These are phyloP conservation scores for Oryza officinalis DNA, from an alignment of 176 grass and related monocot genomes.

Conservation along the genomic window DNA sequence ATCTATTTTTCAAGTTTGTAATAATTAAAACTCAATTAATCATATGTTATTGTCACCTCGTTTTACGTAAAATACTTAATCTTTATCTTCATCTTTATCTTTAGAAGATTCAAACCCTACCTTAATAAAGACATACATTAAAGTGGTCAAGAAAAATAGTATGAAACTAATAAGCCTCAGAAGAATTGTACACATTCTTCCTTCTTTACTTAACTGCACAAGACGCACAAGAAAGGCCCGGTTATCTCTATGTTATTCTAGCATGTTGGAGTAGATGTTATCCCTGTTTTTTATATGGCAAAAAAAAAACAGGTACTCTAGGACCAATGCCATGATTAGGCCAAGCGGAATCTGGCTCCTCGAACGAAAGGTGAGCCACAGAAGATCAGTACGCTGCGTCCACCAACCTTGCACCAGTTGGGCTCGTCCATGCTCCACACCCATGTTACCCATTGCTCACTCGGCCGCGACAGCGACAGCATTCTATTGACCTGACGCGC, in stretches of 20 bases:
- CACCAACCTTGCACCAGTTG: neutral
- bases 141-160: slow-evolving; percentile 11
- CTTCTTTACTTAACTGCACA: neutral
- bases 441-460: slow-evolving; percentile 32
- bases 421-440: slow-evolving; percentile 27
- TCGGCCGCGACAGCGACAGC: slow-evolving; percentile 6
- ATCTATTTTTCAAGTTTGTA: too few species aligned
- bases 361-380: neutral
- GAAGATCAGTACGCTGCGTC: slow-evolving; percentile 24
- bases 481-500: neutral
- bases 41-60: too few species aligned
- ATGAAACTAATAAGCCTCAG: neutral
- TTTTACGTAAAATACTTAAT: too few species aligned
- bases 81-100: too few species aligned
- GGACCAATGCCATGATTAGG: neutral
- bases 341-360: neutral
- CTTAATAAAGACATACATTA: neutral
- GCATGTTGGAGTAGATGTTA: too few species aligned
- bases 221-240: too few species aligned
- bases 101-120: too few species aligned
- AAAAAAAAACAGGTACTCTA: neutral
- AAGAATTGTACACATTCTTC: neutral
- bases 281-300: too few species aligned
- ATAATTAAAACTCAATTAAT: too few species aligned
- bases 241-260: too few species aligned